Percentiles rank a stretch among this genome's conserved stretches.
Conservation (phyloP, 345 rosid species). For the Clarkia xantiana region DNA sequence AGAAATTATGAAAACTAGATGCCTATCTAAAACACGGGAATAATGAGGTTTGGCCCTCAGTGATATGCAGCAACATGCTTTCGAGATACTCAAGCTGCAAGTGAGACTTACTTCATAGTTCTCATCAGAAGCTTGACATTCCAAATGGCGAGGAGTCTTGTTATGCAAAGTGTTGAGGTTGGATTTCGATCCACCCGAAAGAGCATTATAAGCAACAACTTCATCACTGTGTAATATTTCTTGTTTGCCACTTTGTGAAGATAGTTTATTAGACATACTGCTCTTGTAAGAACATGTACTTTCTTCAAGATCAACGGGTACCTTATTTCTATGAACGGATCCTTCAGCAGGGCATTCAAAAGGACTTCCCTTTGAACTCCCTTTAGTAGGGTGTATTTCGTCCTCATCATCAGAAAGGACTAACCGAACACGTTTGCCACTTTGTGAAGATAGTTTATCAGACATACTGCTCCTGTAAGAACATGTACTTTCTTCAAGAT, state of each 20-base stretch:
- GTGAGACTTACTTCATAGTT: slow-evolving; percentile 9
- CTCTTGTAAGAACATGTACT: slow-evolving; percentile 48
- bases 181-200: slow-evolving; percentile 36
- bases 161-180: slow-evolving; percentile 20
- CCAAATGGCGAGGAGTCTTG: slow-evolving; percentile 23
- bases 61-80: slow-evolving; percentile 1
- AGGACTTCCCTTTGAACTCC: slow-evolving; percentile 15
- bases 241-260: slow-evolving; percentile 22
- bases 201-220: slow-evolving; percentile 23
- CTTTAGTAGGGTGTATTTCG: slow-evolving; percentile 32
- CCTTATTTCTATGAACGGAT: slow-evolving; percentile 10
- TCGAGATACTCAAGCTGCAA: neutral
- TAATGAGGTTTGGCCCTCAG: no score
- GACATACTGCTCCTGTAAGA: slow-evolving; percentile 35
- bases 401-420: slow-evolving; percentile 84
- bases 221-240: slow-evolving; percentile 24
- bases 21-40: no score
- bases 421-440: slow-evolving; percentile 37
- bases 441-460: slow-evolving; percentile 17
- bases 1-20: no score
- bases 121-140: slow-evolving; percentile 22
- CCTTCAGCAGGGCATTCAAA: slow-evolving; percentile 16
- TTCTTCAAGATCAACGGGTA: slow-evolving; percentile 45
- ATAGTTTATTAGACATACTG: slow-evolving; percentile 17
- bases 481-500: slow-evolving; percentile 57